Evolutionary conservation across 768 basidiomycete genomes (phyloP), one percentile per base, ranked within the genome.

Genomic region (Hypholoma fasciculare): DNA sequence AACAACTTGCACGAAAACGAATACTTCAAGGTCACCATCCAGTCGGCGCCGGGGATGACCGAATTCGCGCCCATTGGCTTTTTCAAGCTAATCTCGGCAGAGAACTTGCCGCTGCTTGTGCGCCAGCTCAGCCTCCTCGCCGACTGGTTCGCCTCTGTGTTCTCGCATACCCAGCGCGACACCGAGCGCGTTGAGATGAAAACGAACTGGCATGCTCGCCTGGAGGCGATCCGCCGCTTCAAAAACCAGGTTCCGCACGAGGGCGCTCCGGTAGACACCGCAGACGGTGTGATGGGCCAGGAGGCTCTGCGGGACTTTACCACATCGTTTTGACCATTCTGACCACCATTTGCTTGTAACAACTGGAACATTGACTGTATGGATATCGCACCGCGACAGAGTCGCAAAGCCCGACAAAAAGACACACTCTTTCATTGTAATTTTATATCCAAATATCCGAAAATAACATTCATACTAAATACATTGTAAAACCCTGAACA

Each of bases 1-100:
- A 87, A 91, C 69, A 89, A 87, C 64, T 66, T 85, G 34, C 88
- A 94, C 67, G 93, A 96, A 73, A 90, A 91, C 72, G 94, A 98
- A 70, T 98, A 94, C 73, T 99, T 97, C 84, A 95, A 93, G 68
- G 87, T 98, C 59, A 92, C 87, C 13, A 82, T 98, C 16, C 97
- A 98, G 72, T 83, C 89, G 16, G 93, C 90, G 1, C 78, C 78
- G 0, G 92, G 94, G 42, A 97, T 98, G 90, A 88, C 93, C 11
- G 95, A 97, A 66, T 97, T 98, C 73, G 84, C 89, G 0, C 96
- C 97, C 0, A 79, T 98, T 27, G 96, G 96, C 11, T 85, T 88
- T 65, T 96, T 94, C 81, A 98, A 98, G 78, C 82, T 98, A 56
- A 91, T 98, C 52, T 96, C 93, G 0, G 90, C 93, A 7, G 85